Percentiles rank a stretch among this genome's conserved stretches.
phyloP scores from a whole-genome alignment of 306 rosid genomes.

The Cyamopsis tetragonoloba region DNA sequence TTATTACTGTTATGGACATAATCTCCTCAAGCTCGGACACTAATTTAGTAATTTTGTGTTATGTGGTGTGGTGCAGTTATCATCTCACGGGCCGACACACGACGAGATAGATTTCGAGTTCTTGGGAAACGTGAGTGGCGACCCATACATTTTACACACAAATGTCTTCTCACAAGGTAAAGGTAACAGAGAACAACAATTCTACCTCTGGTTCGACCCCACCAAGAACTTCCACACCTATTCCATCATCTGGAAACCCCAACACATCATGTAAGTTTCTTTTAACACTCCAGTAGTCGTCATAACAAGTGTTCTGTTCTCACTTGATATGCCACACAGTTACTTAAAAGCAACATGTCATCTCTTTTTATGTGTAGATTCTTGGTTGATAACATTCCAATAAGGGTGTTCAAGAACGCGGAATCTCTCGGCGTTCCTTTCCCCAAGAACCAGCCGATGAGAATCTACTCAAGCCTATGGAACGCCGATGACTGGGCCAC shows the following conservation, averaged over 20 bases:
- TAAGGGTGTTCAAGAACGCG: slow-evolving; percentile 73
- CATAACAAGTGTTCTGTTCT: too few species aligned
- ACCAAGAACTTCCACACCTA: slow-evolving; percentile 87
- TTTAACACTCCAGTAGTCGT: too few species aligned
- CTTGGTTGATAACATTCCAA: slow-evolving; percentile 67
- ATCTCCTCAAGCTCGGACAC: too few species aligned
- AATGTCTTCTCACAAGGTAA: slow-evolving; percentile 75
- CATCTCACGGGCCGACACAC: slow-evolving; percentile 73
- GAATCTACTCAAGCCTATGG: slow-evolving; percentile 75
- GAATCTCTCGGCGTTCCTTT: slow-evolving; percentile 65
- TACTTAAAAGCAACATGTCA: too few species aligned
- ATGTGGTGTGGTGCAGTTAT: slow-evolving; percentile 43
- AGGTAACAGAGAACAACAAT: slow-evolving; percentile 82
- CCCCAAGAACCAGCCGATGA: slow-evolving; percentile 76
- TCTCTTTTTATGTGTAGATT: slow-evolving; percentile 36
- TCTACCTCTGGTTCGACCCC: slow-evolving; percentile 87
- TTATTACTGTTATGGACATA: too few species aligned
- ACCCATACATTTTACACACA: slow-evolving; percentile 76
- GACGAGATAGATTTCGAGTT: slow-evolving; percentile 91
- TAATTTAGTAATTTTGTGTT: too few species aligned
- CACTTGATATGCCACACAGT: too few species aligned
- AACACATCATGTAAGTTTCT: slow-evolving; percentile 70
- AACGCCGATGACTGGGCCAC: slow-evolving; percentile 85
- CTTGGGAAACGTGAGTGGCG: slow-evolving; percentile 81
- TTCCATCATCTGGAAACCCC: slow-evolving; percentile 80